Percentiles rank a stretch among this genome's conserved stretches.
Conservation (phyloP, 2,329 filamentous ascomycete species). For the Teratosphaeria destructans region DNA sequence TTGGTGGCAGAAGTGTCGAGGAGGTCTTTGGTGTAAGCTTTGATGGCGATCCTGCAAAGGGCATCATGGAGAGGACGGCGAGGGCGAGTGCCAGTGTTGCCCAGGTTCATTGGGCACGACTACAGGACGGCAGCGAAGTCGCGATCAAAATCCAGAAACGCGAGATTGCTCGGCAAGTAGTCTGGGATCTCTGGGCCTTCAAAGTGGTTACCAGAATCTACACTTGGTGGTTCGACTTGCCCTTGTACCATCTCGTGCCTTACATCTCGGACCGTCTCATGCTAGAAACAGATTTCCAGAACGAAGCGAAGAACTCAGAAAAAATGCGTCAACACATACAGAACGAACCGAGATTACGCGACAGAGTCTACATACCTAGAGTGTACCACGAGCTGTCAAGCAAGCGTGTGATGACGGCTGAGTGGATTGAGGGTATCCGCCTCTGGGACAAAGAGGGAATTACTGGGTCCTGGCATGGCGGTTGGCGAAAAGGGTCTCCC, state of each 20-base stretch:
- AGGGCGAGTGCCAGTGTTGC: constrained; percentile 84
- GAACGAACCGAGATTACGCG: constrained; percentile 62
- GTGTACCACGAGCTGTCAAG: constrained; percentile 76
- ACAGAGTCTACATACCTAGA: constrained; percentile 77
- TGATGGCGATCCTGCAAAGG: constrained; percentile 37
- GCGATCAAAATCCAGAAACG: constrained; percentile 95
- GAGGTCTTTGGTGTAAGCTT: constrained; percentile 91
- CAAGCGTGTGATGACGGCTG: constrained; percentile 77
- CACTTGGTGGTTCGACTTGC: constrained; percentile 83
- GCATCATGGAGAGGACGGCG: constrained; percentile 60
- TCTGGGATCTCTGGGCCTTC: constrained; percentile 94
- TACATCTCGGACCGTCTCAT: constrained; percentile 87
- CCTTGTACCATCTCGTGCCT: constrained; percentile 79
- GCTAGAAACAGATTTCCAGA: constrained; percentile 88
- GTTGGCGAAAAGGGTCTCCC: constrained; percentile 63
- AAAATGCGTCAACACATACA: constrained; percentile 70
- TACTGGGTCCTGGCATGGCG: constrained; percentile 66
- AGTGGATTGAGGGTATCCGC: constrained; percentile 93
- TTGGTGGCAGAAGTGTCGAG: constrained; percentile 70
- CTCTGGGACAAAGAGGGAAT: constrained; percentile 86
- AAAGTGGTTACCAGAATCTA: constrained; percentile 78
- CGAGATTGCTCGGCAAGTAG: constrained; percentile 82
- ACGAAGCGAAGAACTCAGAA: constrained; percentile 81
- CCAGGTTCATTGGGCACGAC: constrained; percentile 87
- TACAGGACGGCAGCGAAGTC: constrained; percentile 80